Evolutionary conservation across 23 red algal species (phyloP).

Genomic region (Gracilaria vermiculophylla): DNA sequence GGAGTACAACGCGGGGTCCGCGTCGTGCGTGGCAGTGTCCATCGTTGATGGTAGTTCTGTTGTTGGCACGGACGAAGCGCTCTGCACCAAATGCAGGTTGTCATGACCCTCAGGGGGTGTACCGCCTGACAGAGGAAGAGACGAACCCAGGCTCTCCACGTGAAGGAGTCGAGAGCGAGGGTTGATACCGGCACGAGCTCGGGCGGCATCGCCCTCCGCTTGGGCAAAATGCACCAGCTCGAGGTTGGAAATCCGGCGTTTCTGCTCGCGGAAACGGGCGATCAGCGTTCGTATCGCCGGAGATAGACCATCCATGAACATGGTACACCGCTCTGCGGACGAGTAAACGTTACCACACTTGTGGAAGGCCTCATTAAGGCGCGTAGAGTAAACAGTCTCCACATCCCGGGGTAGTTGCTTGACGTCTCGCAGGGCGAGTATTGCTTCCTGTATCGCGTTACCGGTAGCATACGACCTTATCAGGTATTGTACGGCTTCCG

Average conservation of each 20-base stretch:
- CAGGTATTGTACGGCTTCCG: constrained; percentile 1
- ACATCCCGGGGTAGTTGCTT: background rate
- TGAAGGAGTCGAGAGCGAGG: too few relatives aligned
- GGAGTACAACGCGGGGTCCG: background rate
- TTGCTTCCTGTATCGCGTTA: background rate
- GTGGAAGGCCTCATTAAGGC: background rate
- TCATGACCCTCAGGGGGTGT: background rate
- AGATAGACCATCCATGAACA: background rate
- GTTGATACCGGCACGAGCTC: background rate
- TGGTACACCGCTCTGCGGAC: background rate
- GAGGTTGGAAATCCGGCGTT: background rate
- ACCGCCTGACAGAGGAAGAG: background rate
- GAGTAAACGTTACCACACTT: background rate
- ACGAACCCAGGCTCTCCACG: too few relatives aligned
- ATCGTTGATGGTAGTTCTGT: too few relatives aligned
- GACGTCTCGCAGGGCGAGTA: background rate
- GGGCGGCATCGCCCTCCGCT: background rate
- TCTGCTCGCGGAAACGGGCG: background rate
- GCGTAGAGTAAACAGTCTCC: background rate
- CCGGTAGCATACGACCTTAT: background rate
- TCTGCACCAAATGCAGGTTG: background rate
- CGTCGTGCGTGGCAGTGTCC: too few relatives aligned
- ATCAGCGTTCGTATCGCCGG: background rate
- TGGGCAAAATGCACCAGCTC: background rate
- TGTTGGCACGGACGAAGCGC: background rate